These are phyloP conservation scores for Podila epigama DNA, from an alignment of 192 early-diverging fungal genomes.

Conservation along the genomic window DNA sequence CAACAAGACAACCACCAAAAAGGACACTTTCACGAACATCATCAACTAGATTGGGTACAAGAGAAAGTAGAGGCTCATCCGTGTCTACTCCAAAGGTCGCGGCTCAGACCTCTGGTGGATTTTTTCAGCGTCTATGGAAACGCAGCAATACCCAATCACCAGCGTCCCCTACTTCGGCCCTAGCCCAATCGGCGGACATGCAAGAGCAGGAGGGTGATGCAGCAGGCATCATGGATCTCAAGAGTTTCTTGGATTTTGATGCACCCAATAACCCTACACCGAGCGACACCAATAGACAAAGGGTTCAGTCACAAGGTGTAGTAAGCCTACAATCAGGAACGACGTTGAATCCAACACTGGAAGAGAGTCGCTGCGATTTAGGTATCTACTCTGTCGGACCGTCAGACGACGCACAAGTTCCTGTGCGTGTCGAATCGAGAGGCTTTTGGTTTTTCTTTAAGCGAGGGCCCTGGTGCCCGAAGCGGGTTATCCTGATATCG, in stretches of 20 bases:
- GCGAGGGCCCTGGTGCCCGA: neutral
- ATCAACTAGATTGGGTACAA: too few species aligned
- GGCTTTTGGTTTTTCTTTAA: neutral
- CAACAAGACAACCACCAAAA: neutral
- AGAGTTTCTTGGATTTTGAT: too few species aligned
- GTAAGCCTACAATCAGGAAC: neutral
- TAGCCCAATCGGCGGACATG: too few species aligned
- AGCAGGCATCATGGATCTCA: too few species aligned
- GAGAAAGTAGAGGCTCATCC: too few species aligned
- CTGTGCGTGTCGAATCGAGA: neutral
- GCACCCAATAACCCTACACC: neutral
- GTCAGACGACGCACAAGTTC: conserved; percentile 1
- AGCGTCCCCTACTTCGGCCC: too few species aligned
- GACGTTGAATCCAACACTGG: neutral
- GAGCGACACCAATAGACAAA: neutral
- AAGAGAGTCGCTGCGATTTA: neutral
- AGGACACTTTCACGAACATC: too few species aligned
- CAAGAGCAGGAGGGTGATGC: too few species aligned
- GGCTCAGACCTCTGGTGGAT: too few species aligned
- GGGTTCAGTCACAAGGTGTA: neutral
- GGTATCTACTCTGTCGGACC: neutral
- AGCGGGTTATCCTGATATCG: conserved; percentile 2
- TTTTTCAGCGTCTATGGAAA: too few species aligned
- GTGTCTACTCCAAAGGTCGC: too few species aligned
- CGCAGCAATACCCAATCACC: too few species aligned